Percentiles rank a stretch among this genome's conserved stretches.
Evolutionary conservation across 768 basidiomycete species (phyloP).

Genomic region (Rhizopogon vulgaris): DNA sequence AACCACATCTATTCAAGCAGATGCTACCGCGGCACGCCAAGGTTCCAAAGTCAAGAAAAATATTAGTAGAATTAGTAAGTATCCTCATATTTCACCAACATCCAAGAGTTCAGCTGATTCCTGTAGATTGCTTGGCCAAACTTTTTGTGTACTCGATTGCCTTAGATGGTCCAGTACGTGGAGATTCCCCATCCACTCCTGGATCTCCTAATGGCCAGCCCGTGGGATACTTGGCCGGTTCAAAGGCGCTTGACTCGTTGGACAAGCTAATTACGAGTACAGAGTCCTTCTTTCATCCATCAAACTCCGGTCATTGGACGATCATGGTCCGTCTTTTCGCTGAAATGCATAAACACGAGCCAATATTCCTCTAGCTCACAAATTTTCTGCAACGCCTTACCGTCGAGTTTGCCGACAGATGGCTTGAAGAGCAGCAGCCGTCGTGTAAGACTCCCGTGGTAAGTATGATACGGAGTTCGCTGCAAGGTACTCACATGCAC

Average conservation of each 20-base stretch:
- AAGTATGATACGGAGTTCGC: constrained; percentile 3
- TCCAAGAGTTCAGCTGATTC: not conserved
- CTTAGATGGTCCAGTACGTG: constrained; percentile 63
- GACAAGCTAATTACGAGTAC: constrained; percentile 86
- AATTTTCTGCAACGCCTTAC: constrained; percentile 77
- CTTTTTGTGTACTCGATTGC: constrained; percentile 87
- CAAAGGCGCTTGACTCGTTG: constrained; percentile 81
- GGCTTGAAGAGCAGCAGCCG: constrained; percentile 69
- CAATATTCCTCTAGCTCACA: constrained; percentile 44
- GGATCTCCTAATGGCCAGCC: constrained; percentile 39
- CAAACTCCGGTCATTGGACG: constrained; percentile 86
- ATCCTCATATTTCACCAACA: not conserved
- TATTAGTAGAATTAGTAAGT: constrained; percentile 54
- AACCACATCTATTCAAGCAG: constrained; percentile 66
- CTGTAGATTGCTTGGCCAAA: constrained; percentile 69
- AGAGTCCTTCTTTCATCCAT: constrained; percentile 94
- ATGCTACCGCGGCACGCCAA: constrained; percentile 49
- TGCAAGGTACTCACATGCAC: constrained; percentile 1
- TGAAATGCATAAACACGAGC: not conserved
- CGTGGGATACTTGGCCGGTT: constrained; percentile 69
- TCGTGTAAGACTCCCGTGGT: constrained; percentile 78
- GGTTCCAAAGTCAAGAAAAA: constrained; percentile 63
- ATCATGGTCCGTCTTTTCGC: constrained; percentile 14
- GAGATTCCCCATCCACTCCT: constrained; percentile 37
- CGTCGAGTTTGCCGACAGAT: constrained; percentile 74